phyloP scores from a whole-genome alignment of 768 basidiomycete species.

The Leccinum subgranulosum region DNA sequence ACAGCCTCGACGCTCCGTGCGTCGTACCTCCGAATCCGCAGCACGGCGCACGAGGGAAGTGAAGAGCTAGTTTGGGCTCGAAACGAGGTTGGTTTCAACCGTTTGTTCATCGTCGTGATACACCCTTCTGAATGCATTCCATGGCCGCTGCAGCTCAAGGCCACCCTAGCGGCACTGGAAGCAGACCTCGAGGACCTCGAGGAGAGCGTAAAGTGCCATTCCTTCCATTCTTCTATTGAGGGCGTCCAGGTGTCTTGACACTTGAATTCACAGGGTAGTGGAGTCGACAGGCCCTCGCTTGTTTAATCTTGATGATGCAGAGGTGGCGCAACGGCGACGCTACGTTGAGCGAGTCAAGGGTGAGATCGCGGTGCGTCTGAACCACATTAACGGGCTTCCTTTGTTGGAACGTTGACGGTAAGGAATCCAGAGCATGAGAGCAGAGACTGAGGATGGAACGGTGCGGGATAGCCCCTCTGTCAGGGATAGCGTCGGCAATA shows the following conservation, averaged over 20 bases:
- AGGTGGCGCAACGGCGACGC: constrained; percentile 70
- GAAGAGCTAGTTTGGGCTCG: constrained; percentile 80
- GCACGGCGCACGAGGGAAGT: constrained; percentile 67
- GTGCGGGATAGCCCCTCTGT: constrained; percentile 9
- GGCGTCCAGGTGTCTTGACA: not conserved
- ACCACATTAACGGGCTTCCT: constrained; percentile 3
- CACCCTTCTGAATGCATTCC: not conserved
- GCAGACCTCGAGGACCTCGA: constrained; percentile 92
- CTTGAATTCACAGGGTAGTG: constrained; percentile 58
- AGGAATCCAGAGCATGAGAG: constrained; percentile 69
- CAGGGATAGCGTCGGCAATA: not conserved
- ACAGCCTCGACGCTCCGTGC: constrained; percentile 67
- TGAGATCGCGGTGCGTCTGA: constrained; percentile 72
- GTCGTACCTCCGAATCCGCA: constrained; percentile 76
- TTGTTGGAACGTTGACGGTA: constrained; percentile 25
- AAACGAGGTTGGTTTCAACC: constrained; percentile 55
- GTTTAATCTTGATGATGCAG: constrained; percentile 78
- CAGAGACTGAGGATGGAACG: constrained; percentile 43
- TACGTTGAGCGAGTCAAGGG: constrained; percentile 74
- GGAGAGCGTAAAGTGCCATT: constrained; percentile 73
- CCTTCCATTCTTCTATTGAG: not conserved
- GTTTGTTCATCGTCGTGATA: not conserved
- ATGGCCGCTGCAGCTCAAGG: constrained; percentile 53
- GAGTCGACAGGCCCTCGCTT: constrained; percentile 80
- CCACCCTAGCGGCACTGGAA: constrained; percentile 73